A percentile compares a stretch with the other conserved stretches of the same genome.
These are phyloP conservation scores for Prototheca cutis DNA, from an alignment of 163 green algal species.

Conservation along the genomic window DNA sequence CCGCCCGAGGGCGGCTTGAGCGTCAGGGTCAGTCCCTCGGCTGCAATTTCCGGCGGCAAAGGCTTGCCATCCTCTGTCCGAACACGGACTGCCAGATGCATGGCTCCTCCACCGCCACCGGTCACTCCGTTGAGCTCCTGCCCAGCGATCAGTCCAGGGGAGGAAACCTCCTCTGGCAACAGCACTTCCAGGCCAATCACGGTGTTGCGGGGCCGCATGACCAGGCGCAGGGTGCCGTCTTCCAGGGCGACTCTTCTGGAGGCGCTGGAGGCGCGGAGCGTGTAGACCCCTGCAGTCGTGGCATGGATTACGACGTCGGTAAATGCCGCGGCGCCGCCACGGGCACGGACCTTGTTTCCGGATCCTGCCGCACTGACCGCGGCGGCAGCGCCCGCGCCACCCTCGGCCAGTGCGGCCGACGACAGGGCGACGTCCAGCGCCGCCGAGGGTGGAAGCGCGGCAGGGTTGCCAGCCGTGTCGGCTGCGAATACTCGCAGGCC, in stretches of 20 bases:
- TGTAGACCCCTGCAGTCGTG: conserved; percentile 32
- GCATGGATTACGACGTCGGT: conserved; percentile 43
- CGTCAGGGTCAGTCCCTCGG: conserved; percentile 27
- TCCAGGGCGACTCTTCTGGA: conserved; percentile 45
- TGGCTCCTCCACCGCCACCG: too few species aligned
- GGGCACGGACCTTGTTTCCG: conserved; percentile 48
- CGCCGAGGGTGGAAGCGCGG: neutral
- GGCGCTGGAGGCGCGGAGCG: conserved; percentile 26
- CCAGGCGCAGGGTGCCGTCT: conserved; percentile 36
- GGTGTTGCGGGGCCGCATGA: conserved; percentile 34
- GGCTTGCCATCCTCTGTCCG: conserved; percentile 54
- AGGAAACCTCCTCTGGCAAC: too few species aligned
- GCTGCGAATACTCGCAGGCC: conserved; percentile 32
- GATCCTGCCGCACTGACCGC: conserved; percentile 25
- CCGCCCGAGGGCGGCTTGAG: too few species aligned
- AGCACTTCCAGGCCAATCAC: conserved; percentile 27
- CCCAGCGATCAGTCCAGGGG: too few species aligned
- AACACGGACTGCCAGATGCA: too few species aligned
- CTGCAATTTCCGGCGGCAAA: conserved; percentile 31
- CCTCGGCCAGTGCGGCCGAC: conserved; percentile 29
- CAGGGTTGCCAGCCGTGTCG: conserved; percentile 46
- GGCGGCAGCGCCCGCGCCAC: conserved; percentile 31
- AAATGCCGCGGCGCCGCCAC: conserved; percentile 29
- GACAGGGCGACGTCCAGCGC: conserved; percentile 40
- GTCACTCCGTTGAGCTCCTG: too few species aligned